These are phyloP conservation scores for Coniochaeta ligniaria DNA, from an alignment of 2,329 filamentous ascomycete genomes.

Conservation along the genomic window DNA sequence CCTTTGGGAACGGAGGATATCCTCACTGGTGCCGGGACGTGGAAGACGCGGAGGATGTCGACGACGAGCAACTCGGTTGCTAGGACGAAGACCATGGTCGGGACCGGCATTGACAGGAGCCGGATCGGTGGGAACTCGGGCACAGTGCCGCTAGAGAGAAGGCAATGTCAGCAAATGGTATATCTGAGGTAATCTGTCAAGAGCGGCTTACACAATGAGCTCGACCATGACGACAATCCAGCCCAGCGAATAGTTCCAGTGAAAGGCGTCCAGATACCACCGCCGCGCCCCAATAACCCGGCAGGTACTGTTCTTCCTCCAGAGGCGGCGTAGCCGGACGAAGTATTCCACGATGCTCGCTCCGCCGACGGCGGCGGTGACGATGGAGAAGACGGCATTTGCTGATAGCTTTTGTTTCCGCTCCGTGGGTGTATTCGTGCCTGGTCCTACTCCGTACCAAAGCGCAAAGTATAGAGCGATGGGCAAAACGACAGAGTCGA, in stretches of 20 bases:
- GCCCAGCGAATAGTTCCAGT: conserved; percentile 47
- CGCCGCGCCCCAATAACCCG: conserved; percentile 28
- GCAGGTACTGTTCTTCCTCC: conserved; percentile 42
- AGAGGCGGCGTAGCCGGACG: conserved; percentile 42
- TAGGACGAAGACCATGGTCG: conserved; percentile 36
- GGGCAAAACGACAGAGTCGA: conserved; percentile 40
- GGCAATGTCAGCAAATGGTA: conserved; percentile 10
- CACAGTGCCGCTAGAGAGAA: conserved; percentile 9
- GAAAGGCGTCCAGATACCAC: conserved; percentile 45
- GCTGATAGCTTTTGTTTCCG: conserved; percentile 17
- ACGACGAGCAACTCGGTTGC: conserved; percentile 34
- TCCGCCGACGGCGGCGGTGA: conserved; percentile 42
- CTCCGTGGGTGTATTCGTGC: conserved; percentile 26
- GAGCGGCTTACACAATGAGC: conserved; percentile 33
- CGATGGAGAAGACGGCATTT: conserved; percentile 40
- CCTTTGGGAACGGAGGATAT: conserved; percentile 59
- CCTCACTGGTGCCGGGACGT: conserved; percentile 45
- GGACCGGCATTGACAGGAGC: conserved; percentile 42
- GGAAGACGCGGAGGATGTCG: conserved; percentile 24
- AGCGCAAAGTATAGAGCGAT: conserved; percentile 46
- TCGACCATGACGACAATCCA: conserved; percentile 51
- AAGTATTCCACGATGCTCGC: conserved; percentile 48
- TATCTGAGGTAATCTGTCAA: no score
- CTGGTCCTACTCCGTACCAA: conserved; percentile 27
- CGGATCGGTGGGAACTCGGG: conserved; percentile 41